phyloP scores from a whole-genome alignment of 2,329 filamentous ascomycete genomes.

The Magnaporthiopsis poae region DNA sequence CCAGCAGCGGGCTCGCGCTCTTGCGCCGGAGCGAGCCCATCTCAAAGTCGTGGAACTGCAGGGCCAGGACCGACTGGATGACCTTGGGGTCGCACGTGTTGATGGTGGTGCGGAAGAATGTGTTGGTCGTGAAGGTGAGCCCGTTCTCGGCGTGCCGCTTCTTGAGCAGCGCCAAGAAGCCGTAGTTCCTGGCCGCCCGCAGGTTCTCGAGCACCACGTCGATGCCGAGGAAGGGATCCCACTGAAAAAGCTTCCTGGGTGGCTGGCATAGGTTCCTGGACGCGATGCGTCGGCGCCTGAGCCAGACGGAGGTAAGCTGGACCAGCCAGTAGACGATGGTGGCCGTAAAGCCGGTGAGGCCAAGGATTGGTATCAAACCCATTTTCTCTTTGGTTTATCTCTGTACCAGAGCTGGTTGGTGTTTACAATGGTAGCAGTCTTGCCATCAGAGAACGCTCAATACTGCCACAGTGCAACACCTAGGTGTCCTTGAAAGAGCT shows the following conservation, averaged over 20 bases:
- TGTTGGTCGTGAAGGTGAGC: background rate
- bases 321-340: background rate
- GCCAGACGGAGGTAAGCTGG: background rate
- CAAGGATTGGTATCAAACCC: background rate
- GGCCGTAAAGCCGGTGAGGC: background rate
- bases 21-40: background rate
- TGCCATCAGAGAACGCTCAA: background rate
- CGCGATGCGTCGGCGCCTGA: background rate
- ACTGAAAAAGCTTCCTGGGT: background rate
- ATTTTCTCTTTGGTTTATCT: background rate
- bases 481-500: too few relatives aligned
- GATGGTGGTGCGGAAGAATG: background rate
- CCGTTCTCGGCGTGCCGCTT: background rate
- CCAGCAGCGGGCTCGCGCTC: constrained; percentile 19
- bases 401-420: background rate
- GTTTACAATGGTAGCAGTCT: background rate
- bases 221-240: background rate
- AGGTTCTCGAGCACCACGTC: background rate
- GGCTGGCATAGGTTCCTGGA: background rate
- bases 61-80: background rate
- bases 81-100: background rate
- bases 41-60: constrained; percentile 4
- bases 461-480: too few relatives aligned
- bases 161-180: background rate
- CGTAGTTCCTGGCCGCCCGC: background rate